Percentiles rank a stretch among this genome's conserved stretches.
These are phyloP conservation scores for Ophiosphaerella narmari DNA, from an alignment of 2,329 filamentous ascomycete genomes.

Conservation along the genomic window DNA sequence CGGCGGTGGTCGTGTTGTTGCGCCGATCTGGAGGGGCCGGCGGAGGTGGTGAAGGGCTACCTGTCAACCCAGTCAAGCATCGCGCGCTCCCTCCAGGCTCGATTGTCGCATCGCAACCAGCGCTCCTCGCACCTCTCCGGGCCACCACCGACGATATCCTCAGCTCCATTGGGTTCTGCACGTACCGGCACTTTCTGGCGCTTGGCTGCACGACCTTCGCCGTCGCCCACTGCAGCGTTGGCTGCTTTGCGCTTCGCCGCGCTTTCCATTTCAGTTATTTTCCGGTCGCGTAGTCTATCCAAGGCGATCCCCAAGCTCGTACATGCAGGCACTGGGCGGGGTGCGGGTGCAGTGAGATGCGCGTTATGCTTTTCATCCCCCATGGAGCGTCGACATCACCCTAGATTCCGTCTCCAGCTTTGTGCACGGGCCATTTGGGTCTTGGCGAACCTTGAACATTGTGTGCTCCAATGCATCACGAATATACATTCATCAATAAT, in stretches of 20 bases:
- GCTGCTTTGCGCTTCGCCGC: constrained; percentile 62
- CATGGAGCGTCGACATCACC: constrained; percentile 21
- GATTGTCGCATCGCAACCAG: constrained; percentile 36
- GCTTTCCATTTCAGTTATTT: constrained; percentile 46
- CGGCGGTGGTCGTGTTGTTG: constrained; percentile 35
- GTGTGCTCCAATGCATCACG: no score
- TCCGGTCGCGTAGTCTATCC: constrained; percentile 38
- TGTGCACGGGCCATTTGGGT: no score
- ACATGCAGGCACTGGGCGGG: constrained; percentile 18
- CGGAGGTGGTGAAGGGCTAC: constrained; percentile 31
- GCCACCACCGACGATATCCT: constrained; percentile 29
- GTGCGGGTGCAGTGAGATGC: constrained; percentile 42
- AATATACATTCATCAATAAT: no score
- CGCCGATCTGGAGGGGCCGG: constrained; percentile 31
- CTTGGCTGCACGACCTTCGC: constrained; percentile 61
- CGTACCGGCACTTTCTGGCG: constrained; percentile 64
- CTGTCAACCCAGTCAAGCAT: constrained; percentile 39
- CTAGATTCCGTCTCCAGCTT: neutral
- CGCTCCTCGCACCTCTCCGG: constrained; percentile 19
- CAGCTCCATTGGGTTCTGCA: constrained; percentile 36
- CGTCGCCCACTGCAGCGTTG: constrained; percentile 53
- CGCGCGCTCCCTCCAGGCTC: constrained; percentile 34
- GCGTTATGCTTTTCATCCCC: constrained; percentile 26
- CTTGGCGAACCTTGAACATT: neutral
- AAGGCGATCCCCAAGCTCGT: constrained; percentile 17